Conservation (phyloP, 352 stramenopile genomes). For the Phytophthora sansomeana region DNA sequence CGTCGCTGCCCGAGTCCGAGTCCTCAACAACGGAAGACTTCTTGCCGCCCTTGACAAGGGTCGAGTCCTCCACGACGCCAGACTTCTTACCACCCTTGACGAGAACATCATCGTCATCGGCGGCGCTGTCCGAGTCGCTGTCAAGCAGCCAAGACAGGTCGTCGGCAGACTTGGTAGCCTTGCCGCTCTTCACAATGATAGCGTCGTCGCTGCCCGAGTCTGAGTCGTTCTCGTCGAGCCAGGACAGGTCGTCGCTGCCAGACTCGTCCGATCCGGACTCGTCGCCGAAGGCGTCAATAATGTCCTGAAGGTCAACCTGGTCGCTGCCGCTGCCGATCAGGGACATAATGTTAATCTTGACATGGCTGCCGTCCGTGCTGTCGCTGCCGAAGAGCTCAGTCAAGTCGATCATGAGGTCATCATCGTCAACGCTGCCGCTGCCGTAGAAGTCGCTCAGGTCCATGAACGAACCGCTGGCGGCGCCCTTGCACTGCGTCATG, state of each 20-base stretch:
- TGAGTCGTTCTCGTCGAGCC: conserved; percentile 12
- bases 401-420: conserved; percentile 31
- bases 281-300: conserved; percentile 26
- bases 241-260: conserved; percentile 28
- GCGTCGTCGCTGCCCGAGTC: conserved; percentile 16
- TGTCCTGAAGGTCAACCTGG: conserved; percentile 30
- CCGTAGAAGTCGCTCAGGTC: conserved; percentile 14
- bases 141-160: conserved; percentile 29
- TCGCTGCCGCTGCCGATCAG: conserved; percentile 35
- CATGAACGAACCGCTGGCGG: not conserved
- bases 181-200: conserved; percentile 6
- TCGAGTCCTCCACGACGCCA: not conserved
- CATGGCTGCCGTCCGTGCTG: conserved; percentile 15
- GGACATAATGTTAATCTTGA: conserved; percentile 29
- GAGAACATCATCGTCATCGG: too few species aligned
- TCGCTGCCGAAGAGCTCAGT: conserved; percentile 32
- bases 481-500: conserved; percentile 35
- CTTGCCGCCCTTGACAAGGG: conserved; percentile 3
- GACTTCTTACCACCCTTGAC: too few species aligned
- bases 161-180: conserved; percentile 10
- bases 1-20: not conserved
- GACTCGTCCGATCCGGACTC: conserved; percentile 5
- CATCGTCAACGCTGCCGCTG: conserved; percentile 21
- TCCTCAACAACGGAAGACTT: not conserved
- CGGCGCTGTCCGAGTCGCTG: conserved; percentile 12